These are phyloP conservation scores for Elsinoe arachidis DNA, from an alignment of 2,329 filamentous ascomycete species.

Conservation along the genomic window DNA sequence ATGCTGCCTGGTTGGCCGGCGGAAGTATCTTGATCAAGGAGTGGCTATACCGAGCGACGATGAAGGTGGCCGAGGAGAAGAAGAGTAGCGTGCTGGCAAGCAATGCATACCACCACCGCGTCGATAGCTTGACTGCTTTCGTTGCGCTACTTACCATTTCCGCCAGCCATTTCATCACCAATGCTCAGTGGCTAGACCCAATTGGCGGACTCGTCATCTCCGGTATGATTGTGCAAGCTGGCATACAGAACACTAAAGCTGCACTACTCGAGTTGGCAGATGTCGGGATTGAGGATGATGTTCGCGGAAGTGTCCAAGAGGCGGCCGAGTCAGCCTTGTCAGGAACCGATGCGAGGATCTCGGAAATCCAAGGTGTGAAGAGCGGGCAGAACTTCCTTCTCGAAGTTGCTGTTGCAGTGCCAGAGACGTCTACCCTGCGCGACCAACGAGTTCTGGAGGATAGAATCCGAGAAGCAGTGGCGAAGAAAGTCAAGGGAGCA, in stretches of 20 bases:
- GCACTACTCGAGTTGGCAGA: slow-evolving; percentile 88
- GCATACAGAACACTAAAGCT: slow-evolving; percentile 72
- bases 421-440: slow-evolving; percentile 65
- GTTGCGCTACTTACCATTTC: slow-evolving; percentile 85
- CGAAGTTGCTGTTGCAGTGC: slow-evolving; percentile 78
- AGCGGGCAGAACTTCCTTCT: slow-evolving; percentile 94
- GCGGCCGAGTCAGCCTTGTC: slow-evolving; percentile 54
- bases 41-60: slow-evolving; percentile 94
- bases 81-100: slow-evolving; percentile 94
- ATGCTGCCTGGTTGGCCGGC: slow-evolving; percentile 87
- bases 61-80: slow-evolving; percentile 89
- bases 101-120: slow-evolving; percentile 91
- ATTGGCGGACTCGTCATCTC: slow-evolving; percentile 90
- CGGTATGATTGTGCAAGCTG: slow-evolving; percentile 84
- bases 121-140: slow-evolving; percentile 91
- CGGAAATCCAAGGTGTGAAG: slow-evolving; percentile 77
- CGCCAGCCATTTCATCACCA: slow-evolving; percentile 75
- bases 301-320: slow-evolving; percentile 62
- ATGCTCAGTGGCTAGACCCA: slow-evolving; percentile 87
- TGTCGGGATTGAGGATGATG: slow-evolving; percentile 74
- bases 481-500: slow-evolving; percentile 71
- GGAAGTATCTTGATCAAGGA: slow-evolving; percentile 90
- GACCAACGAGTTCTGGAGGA: slow-evolving; percentile 64
- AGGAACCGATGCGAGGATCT: slow-evolving; percentile 25
- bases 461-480: slow-evolving; percentile 61